Base-by-base conservation (phyloP, 2,329 filamentous ascomycete species). In the Botrytis porri region DNA sequence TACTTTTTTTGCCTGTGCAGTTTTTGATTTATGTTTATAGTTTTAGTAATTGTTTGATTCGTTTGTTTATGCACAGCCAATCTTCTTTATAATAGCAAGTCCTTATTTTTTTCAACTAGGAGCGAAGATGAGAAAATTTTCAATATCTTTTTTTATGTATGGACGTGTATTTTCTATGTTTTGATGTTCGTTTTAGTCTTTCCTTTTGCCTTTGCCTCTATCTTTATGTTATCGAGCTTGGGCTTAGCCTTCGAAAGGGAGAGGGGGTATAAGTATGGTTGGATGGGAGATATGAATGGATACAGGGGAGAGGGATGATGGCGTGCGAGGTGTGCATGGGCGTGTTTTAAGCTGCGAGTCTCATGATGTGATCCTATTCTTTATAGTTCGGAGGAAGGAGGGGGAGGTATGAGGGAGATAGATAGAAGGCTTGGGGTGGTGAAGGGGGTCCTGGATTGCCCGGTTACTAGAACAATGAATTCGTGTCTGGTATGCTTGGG, bases 1-100 rank as follows among this genome's bases (percentile, higher is more conserved):
- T 59, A 57, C 65, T 57, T 69, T 65, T 59, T 69, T 69, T 57
- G 48, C 65, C 65, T 69, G 65, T 37, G 51, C 51, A 57, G 12
- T 29, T 29, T 57, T 57, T 57, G 51, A 57, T 41, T 57, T 69
- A 41, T n/a, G 29, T 57, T 41, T 20, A 57, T 69, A 41, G 29
- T 39, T 69, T 39, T 57, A n/a, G 29, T 41, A n/a, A 32, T 69
- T 57, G 48, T 69, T 39, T 69, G 65, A 41, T 22, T 69, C 54
- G 65, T 69, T n/a, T 41, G 48, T 39, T 48, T 41, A 41, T 32
- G 39, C 39, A 43, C 39, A 64, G 29, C 41, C 20, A 64, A 32
- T 32, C 22, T n/a, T 39, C 18, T n/a, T n/a, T 54, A 54, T 54
- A 18, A 66, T 66, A 12, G 32, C 45, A 41, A 25, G n/a, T 54